These are phyloP conservation scores for Petasospora rhodanensis DNA, from an alignment of 1,139 yeast genomes.

Conservation along the genomic window DNA sequence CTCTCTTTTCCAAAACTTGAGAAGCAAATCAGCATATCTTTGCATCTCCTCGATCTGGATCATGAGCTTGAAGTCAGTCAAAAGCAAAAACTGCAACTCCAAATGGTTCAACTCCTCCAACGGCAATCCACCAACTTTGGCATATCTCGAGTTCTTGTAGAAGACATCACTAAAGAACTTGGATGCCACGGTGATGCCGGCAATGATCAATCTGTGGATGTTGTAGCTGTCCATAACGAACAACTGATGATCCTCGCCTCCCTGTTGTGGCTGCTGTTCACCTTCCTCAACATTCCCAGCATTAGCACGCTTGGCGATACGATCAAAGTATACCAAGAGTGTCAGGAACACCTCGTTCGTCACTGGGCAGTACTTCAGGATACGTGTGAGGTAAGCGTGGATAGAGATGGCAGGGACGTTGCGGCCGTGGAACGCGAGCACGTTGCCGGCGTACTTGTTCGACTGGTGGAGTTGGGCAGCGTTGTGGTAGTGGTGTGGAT, in stretches of 20 bases:
- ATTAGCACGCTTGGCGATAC: slow-evolving; percentile 87
- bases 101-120: slow-evolving; percentile 88
- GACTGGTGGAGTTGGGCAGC: slow-evolving; percentile 34
- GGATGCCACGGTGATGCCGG: slow-evolving; percentile 95
- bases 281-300: slow-evolving; percentile 33
- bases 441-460: slow-evolving; percentile 62
- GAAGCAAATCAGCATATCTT: slow-evolving; percentile 79
- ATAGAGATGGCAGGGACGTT: slow-evolving; percentile 92
- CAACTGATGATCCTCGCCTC: slow-evolving; percentile 39
- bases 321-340: slow-evolving; percentile 85
- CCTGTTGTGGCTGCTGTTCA: slow-evolving; percentile 22
- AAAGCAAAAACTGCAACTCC: slow-evolving; percentile 80
- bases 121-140: slow-evolving; percentile 96
- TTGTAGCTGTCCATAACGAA: slow-evolving; percentile 96
- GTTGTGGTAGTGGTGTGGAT: slow-evolving; percentile 63
- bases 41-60: slow-evolving; percentile 89
- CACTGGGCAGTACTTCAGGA: slow-evolving; percentile 93
- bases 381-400: slow-evolving; percentile 84
- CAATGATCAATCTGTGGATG: slow-evolving; percentile 87
- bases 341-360: slow-evolving; percentile 94
- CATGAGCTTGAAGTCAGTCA: slow-evolving; percentile 75
- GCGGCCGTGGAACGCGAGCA: slow-evolving; percentile 90
- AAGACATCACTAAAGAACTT: slow-evolving; percentile 95
- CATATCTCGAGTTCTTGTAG: slow-evolving; percentile 92
- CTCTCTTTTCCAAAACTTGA: slow-evolving; percentile 80